Evolutionary conservation across 305 asterid genomes (phyloP).

Genomic region (Fraxinus nigra): DNA sequence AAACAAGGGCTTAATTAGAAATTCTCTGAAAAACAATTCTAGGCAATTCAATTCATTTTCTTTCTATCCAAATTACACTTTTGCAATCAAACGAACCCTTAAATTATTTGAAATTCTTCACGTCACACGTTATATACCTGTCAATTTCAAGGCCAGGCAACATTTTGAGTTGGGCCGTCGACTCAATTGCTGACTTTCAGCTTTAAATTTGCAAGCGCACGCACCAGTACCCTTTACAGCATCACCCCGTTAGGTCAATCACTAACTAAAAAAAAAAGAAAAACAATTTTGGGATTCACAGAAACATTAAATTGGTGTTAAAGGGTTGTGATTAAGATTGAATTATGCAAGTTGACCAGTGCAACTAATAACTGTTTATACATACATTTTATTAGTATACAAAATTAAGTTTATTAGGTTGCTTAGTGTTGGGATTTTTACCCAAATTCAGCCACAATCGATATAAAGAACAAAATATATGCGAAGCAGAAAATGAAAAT

Average conservation of each 20-base stretch:
- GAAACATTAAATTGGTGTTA: constrained; percentile 19
- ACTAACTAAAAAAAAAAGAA: constrained; percentile 1
- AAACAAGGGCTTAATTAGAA: no score
- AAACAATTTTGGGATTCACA: constrained; percentile 10
- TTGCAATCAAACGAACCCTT: neutral
- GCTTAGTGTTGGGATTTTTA: no score
- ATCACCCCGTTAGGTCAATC: constrained; percentile 32
- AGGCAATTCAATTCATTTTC: no score
- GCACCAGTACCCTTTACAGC: constrained; percentile 11
- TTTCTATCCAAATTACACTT: no score
- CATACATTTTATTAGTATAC: constrained; percentile 31
- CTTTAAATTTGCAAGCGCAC: constrained; percentile 20
- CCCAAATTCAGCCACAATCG: no score
- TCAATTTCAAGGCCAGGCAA: constrained; percentile 24
- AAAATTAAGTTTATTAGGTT: neutral
- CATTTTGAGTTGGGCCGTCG: neutral
- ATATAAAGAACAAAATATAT: no score
- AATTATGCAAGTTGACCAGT: constrained; percentile 51
- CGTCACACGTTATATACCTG: constrained; percentile 37
- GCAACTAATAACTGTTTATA: constrained; percentile 44
- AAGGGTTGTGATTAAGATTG: constrained; percentile 30
- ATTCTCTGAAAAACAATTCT: no score
- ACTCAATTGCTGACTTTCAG: constrained; percentile 17
- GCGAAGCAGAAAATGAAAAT: no score
- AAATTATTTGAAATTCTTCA: constrained; percentile 49